Base-by-base conservation (phyloP, 2,329 filamentous ascomycete genomes). In the Alternaria hordeiaustralica region DNA sequence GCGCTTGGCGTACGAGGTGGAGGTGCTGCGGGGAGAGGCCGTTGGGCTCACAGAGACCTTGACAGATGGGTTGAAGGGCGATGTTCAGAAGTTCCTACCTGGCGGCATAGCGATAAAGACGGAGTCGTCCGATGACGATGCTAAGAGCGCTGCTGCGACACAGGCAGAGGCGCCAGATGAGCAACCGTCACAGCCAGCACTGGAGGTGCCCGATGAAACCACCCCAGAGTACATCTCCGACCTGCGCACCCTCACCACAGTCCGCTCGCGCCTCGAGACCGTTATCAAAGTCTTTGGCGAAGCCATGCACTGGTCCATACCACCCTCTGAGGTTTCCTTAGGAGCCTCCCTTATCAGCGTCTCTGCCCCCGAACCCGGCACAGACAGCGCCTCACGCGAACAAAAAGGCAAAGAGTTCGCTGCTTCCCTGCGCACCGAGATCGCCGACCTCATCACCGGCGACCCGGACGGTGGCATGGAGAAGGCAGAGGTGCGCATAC, bases 251-350 rank as follows among this genome's bases (percentile, higher is more conserved):
- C 85, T 99, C 41, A 92, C 91, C 4, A 87, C 91, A 45, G 93
- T 98, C 26, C 92, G 94, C 55, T 83, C 88, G 2, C 91, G 94
- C n/a, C 86, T 99, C 15, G 94, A 98, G 68, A 87, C 89, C 2
- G 94, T 98, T 23, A 94, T 98, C 74, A 92, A 92, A 78, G 91
- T 90, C 1, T 99, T 99, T 78, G 95, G 94, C 44, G 91, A 96
- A 72, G 95, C 96, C 30, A 97, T 98, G 92, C 91, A 96, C 71
- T 98, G 97, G 86, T 91, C 93, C 1, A 89, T 97, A 54, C 93
- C 95, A 1, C 94, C 95, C 0, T 96, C 92, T 0, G 94, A 97
- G 76, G 82, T 94, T 12, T 95, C 92, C 0, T 88, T 96, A 60
- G 88, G 90, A 49, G 95, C 93, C 1, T 94, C 92, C 0, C 94